These are phyloP conservation scores for Micractinium sp. DNA, from an alignment of 139 green algal genomes.

Conservation along the genomic window DNA sequence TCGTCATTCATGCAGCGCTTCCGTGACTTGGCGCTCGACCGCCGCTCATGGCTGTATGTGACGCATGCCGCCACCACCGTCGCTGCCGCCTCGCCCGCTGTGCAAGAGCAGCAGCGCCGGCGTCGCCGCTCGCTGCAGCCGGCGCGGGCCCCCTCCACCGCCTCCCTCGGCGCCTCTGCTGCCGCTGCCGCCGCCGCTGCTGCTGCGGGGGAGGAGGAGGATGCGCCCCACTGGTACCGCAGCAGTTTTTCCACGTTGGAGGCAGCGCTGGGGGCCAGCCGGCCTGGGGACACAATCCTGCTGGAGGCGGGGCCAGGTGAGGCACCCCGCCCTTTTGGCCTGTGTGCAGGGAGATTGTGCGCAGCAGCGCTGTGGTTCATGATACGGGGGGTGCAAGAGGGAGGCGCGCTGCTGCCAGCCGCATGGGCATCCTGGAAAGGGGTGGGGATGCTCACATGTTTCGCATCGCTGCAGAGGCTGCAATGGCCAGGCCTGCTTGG, in stretches of 20 bases:
- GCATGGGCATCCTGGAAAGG: background rate
- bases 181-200: background rate
- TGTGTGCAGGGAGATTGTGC: too few relatives aligned
- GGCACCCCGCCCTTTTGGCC: too few relatives aligned
- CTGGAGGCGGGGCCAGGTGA: constrained; percentile 18
- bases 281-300: constrained; percentile 39
- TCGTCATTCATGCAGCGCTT: constrained; percentile 14
- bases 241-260: background rate
- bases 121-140: background rate
- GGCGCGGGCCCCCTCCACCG: background rate
- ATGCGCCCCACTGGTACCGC: constrained; percentile 17
- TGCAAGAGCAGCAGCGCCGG: background rate
- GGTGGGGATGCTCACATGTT: background rate
- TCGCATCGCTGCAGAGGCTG: background rate
- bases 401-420: background rate
- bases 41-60: constrained; percentile 33
- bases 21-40: constrained; percentile 28
- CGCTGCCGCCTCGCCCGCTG: background rate
- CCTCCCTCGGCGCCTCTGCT: background rate
- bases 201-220: background rate
- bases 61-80: background rate
- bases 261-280: constrained; percentile 25
- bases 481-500: background rate
- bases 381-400: too few relatives aligned
- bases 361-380: too few relatives aligned